These are phyloP conservation scores for Schizophyllum amplum DNA, from an alignment of 1,284 basidiomycete species.

Conservation along the genomic window DNA sequence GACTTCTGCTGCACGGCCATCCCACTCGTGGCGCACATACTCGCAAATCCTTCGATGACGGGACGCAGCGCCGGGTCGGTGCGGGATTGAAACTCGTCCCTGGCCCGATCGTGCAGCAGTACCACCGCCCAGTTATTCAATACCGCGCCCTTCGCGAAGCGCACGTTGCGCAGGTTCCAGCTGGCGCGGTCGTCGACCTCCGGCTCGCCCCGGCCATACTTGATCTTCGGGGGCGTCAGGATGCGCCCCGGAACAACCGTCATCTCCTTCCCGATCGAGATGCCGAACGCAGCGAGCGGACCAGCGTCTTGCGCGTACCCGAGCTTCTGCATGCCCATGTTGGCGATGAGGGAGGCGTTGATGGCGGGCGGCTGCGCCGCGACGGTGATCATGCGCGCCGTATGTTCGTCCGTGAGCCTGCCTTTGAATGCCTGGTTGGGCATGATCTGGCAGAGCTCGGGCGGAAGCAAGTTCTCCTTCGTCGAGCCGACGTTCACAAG, in stretches of 20 bases:
- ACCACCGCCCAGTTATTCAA: constrained; percentile 57
- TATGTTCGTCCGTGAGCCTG: constrained; percentile 60
- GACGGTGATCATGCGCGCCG: constrained; percentile 56
- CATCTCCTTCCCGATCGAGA: constrained; percentile 58
- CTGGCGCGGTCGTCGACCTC: constrained; percentile 50
- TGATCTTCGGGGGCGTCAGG: constrained; percentile 47
- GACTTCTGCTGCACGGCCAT: constrained; percentile 36
- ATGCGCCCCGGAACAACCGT: constrained; percentile 66
- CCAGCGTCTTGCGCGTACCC: constrained; percentile 42
- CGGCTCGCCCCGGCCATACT: constrained; percentile 42
- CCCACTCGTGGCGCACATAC: constrained; percentile 52
- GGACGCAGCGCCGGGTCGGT: constrained; percentile 40
- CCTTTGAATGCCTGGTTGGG: constrained; percentile 65
- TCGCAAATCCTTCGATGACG: constrained; percentile 38
- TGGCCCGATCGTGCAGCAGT: constrained; percentile 48
- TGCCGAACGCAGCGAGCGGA: constrained; percentile 48
- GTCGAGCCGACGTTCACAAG: constrained; percentile 57
- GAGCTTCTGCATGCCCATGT: constrained; percentile 48
- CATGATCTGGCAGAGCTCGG: constrained; percentile 65
- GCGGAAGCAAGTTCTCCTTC: constrained; percentile 47
- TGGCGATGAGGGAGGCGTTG: constrained; percentile 53
- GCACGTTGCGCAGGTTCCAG: constrained; percentile 63
- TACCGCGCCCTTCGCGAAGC: constrained; percentile 46
- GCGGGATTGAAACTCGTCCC: constrained; percentile 37
- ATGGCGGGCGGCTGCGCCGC: constrained; percentile 62